Base-by-base conservation (phyloP, 495 filamentous ascomycete genomes). In the Penicillium roqueforti region DNA sequence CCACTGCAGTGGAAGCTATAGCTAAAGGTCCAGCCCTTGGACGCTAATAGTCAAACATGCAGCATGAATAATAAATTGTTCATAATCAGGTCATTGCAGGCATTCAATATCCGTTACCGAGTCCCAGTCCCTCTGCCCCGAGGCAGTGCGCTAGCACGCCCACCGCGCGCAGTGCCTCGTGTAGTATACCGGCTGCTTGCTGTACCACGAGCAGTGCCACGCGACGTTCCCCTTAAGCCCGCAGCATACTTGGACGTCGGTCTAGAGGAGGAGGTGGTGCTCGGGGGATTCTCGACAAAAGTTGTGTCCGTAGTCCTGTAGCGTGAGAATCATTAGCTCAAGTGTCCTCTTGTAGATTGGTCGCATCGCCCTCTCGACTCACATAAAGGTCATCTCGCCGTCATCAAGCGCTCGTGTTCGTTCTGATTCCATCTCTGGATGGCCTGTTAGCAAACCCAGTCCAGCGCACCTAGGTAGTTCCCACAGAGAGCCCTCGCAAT, bases 301-400 rank as follows among this genome's bases (percentile, higher is more conserved):
- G 90, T 91, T 13, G 91, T 96, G 68, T 97, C 93, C 25, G 88
- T 96, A 23, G 92, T 97, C 77, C 90, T 93, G 59, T 6, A 58
- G 42, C 20, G 29, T 9, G 39, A 46, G 19, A 46, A 46, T 58
- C 1, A 62, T 77, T 40, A 64, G 52, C 3, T 40, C 14, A 39
- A 26, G n/a, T 20, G 2, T 9, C 43, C 26, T 13, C 32, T 8
- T 10, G 5, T 23, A 47, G 14, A 34, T 4, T 4, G 3, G 8
- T 47, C 14, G 3, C 3, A 19, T 23, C n/a, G n/a, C 40, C 26
- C 9, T 20, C 18, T 29, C 29, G 13, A 62, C 86, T 69, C 63
- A 95, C 89, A 98, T 80, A 62, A 96, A 97, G 20, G 92, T 97
- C 53, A 86, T 86, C 54, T 97, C 92, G 11, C 73, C 76, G 51